Evolutionary conservation across 768 basidiomycete species (phyloP).

Genomic region (Mycena filopes): DNA sequence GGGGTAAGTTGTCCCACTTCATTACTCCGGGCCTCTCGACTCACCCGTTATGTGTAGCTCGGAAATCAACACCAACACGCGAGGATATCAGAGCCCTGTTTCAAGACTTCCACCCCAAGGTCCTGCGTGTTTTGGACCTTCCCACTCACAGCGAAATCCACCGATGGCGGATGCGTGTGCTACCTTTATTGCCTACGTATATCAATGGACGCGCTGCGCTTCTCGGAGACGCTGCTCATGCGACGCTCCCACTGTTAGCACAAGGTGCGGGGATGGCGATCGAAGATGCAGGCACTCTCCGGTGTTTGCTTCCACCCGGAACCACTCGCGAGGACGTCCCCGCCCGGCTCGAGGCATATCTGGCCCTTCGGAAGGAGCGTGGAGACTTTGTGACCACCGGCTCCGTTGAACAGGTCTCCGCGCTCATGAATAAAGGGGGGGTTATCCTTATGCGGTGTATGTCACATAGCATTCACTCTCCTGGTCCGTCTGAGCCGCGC

Average conservation of each 20-base stretch:
- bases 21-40: background rate
- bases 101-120: constrained; percentile 18
- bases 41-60: background rate
- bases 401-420: constrained; percentile 11
- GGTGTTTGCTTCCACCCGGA: constrained; percentile 20
- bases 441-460: background rate
- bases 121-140: constrained; percentile 12
- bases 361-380: constrained; percentile 19
- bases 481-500: background rate
- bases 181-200: constrained; percentile 25
- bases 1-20: background rate
- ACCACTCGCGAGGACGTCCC: constrained; percentile 17
- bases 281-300: constrained; percentile 33
- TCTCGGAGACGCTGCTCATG: constrained; percentile 35
- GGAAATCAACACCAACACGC: constrained; percentile 1
- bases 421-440: background rate
- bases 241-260: constrained; percentile 36
- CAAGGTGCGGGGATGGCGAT: constrained; percentile 41
- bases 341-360: constrained; percentile 13
- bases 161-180: constrained; percentile 17
- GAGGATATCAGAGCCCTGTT: constrained; percentile 8
- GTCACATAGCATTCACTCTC: background rate
- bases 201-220: constrained; percentile 21
- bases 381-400: constrained; percentile 19
- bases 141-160: constrained; percentile 8